Conservation (phyloP, 1,284 basidiomycete species). For the Ustilago vetiveriae region DNA sequence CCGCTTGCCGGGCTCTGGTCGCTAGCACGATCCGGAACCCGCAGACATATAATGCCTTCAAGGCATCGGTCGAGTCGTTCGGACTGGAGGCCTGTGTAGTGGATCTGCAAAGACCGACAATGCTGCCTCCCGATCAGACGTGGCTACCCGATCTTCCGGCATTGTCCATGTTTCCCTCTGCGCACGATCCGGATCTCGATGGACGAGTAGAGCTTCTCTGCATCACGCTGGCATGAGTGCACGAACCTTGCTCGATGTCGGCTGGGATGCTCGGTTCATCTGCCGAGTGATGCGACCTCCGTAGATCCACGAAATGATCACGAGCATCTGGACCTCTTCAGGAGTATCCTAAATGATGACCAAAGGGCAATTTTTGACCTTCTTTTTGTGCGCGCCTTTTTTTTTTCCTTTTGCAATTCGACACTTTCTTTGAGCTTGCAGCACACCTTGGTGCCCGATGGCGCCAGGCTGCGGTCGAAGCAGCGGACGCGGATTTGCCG, state of each 20-base stretch:
- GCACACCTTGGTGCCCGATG: no score
- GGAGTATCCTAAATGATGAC: no score
- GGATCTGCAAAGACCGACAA: constrained; percentile 6
- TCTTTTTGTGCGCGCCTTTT: neutral
- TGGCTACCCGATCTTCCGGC: neutral
- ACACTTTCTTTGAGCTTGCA: no score
- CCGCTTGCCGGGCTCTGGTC: constrained; percentile 32
- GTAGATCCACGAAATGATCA: no score
- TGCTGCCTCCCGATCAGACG: neutral
- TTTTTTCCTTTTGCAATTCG: no score
- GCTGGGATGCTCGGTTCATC: no score
- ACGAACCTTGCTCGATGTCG: no score
- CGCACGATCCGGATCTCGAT: constrained; percentile 24
- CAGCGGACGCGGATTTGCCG: no score
- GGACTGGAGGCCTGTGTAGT: constrained; percentile 8
- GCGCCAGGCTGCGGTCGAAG: no score
- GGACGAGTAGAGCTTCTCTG: constrained; percentile 38
- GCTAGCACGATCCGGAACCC: constrained; percentile 47
- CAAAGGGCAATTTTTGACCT: neutral
- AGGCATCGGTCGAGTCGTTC: constrained; percentile 17
- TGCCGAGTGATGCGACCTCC: no score
- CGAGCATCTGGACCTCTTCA: no score
- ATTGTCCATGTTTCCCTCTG: constrained; percentile 30
- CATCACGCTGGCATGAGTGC: constrained; percentile 14
- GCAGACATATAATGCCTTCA: constrained; percentile 35